A percentile compares a stretch with the other conserved stretches of the same genome.
These are phyloP conservation scores for Ruellia speciosa DNA, from an alignment of 305 asterid species.

Conservation along the genomic window DNA sequence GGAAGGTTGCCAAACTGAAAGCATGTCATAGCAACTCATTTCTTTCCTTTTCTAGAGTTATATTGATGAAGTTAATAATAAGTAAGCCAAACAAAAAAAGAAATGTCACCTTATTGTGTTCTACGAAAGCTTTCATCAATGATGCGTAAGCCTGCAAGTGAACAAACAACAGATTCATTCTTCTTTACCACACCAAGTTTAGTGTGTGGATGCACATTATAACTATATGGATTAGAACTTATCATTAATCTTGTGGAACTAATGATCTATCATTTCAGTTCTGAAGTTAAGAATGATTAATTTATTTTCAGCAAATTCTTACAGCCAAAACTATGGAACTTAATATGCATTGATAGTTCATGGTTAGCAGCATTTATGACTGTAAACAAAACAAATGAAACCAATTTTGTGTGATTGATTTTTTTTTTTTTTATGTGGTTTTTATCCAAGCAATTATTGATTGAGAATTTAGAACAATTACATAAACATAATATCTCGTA, in stretches of 20 bases:
- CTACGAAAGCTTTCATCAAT: constrained; percentile 81
- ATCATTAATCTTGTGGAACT: not conserved
- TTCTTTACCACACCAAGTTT: not conserved
- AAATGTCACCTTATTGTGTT: constrained; percentile 80
- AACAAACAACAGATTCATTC: constrained; percentile 21
- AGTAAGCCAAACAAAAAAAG: constrained; percentile 21
- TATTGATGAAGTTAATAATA: constrained; percentile 12
- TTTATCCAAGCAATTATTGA: constrained; percentile 5
- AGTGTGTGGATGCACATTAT: constrained; percentile 1
- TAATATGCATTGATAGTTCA: not conserved
- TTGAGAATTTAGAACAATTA: constrained; percentile 2
- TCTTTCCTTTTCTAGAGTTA: constrained; percentile 23
- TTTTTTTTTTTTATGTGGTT: not conserved
- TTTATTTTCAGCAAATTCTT: not conserved
- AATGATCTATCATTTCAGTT: no score
- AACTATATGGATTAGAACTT: constrained; percentile 5
- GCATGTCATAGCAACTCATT: constrained; percentile 27
- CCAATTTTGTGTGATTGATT: constrained; percentile 1
- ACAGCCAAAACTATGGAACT: constrained; percentile 1
- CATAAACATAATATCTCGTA: not conserved
- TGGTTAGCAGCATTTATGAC: constrained; percentile 11
- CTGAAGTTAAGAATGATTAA: not conserved
- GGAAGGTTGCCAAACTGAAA: constrained; percentile 99
- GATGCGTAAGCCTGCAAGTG: constrained; percentile 77
- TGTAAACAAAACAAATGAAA: constrained; percentile 7